phyloP scores from a whole-genome alignment of 345 rosid genomes.

The rapeseed (Brassica napus) region DNA sequence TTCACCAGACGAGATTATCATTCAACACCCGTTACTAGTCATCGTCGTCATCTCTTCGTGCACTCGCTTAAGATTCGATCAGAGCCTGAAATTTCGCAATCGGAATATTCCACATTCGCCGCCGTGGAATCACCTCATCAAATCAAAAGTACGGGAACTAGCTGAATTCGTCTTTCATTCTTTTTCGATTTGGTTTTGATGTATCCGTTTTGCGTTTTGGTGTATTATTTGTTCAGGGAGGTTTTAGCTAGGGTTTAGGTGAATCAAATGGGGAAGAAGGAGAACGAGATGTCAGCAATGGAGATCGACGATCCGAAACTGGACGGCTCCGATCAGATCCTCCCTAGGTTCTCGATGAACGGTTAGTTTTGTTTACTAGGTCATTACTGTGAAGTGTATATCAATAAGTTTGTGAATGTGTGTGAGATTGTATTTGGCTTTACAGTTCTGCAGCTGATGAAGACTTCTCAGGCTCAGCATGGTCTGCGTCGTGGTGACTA shows the following conservation, averaged over 20 bases:
- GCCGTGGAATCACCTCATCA: too few species aligned
- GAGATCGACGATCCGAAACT: conserved; percentile 69
- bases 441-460: conserved; percentile 85
- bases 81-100: conserved; percentile 3
- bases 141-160: background rate
- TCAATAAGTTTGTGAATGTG: background rate
- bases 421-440: conserved; percentile 1
- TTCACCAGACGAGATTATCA: background rate
- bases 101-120: background rate
- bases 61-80: conserved; percentile 24
- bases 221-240: background rate
- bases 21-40: background rate
- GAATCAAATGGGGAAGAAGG: conserved; percentile 50
- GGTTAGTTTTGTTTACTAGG: conserved; percentile 44
- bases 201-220: background rate
- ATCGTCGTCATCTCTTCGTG: background rate
- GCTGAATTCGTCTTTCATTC: background rate
- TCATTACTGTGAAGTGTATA: background rate
- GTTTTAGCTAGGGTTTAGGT: conserved; percentile 1
- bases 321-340: conserved; percentile 56
- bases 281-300: conserved; percentile 53
- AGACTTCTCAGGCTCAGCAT: conserved; percentile 95
- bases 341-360: conserved; percentile 69
- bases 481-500: conserved; percentile 97
- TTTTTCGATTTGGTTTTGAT: background rate